Percentiles rank a stretch among this genome's conserved stretches.
Evolutionary conservation across 768 basidiomycete species (phyloP).

Genomic region (Kwoniella dejecticola): DNA sequence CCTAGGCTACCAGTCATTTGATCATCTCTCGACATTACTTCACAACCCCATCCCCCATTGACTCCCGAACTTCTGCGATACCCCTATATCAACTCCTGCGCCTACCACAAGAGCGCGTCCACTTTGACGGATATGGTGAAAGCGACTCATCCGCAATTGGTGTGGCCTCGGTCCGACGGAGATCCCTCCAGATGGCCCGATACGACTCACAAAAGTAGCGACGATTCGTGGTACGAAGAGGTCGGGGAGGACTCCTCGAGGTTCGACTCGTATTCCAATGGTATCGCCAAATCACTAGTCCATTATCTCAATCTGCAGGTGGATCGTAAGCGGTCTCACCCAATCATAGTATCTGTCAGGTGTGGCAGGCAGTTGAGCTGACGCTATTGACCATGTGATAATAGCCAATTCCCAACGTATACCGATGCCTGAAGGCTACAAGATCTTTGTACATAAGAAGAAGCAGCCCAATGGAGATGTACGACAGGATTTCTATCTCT

Average conservation of each 20-base stretch:
- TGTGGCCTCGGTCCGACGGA: slow-evolving; percentile 45
- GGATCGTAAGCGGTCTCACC: slow-evolving; percentile 6
- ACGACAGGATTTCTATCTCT: slow-evolving; percentile 39
- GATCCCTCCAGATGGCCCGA: slow-evolving; percentile 30
- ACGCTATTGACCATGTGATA: too few relatives aligned
- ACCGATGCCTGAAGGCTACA: slow-evolving; percentile 41
- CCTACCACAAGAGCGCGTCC: too few relatives aligned
- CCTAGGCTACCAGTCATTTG: too few relatives aligned
- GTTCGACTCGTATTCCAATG: slow-evolving; percentile 34
- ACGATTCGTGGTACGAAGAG: slow-evolving; percentile 23
- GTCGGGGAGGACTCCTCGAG: slow-evolving; percentile 19
- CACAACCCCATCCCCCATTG: too few relatives aligned
- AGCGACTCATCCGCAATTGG: slow-evolving; percentile 24
- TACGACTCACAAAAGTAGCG: not conserved
- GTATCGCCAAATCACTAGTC: slow-evolving; percentile 37
- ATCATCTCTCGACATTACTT: too few relatives aligned
- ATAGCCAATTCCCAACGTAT: slow-evolving; percentile 19
- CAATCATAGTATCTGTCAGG: not conserved
- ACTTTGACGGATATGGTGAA: too few relatives aligned
- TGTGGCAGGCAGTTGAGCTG: too few relatives aligned
- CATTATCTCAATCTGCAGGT: slow-evolving; percentile 9
- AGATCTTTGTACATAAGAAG: slow-evolving; percentile 41
- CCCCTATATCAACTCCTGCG: too few relatives aligned
- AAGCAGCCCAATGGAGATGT: slow-evolving; percentile 21
- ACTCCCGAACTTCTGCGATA: too few relatives aligned